Evolutionary conservation across 306 rosid genomes (phyloP), one percentile per base, ranked within the genome.

Genomic region (Fragaria iinumae): DNA sequence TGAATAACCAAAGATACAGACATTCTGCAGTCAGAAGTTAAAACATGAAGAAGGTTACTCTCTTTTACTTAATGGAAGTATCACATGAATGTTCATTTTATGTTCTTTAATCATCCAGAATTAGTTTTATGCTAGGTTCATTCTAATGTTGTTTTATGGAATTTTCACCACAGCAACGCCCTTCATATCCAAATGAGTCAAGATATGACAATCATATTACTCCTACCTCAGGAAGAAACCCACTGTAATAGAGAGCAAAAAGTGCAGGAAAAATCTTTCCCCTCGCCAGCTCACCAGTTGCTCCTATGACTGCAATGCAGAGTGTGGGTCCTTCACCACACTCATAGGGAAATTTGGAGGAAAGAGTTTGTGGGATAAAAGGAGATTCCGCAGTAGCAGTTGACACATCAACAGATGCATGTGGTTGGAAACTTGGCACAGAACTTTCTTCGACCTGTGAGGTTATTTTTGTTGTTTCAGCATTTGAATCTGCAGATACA

Each of bases 211-310:
- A 38, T 62, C 52, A 62, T 57, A 13, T 8, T 38, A 38, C 4
- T 36, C 76, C 75, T 83, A 94, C 98, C 94, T 94, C 90, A 50
- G 96, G 98, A 79, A 93, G 96, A 86, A 87, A 93, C 73, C 98
- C 97, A 74, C 90, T 91, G 76, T 89, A 89, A 84, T 89, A 93
- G 77, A 93, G 84, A 69, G 98, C 97, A 87, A 93, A 93, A 73
- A 93, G 73, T 53, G 98, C 98, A 6, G 97, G 97, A 78, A 93
- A 93, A 81, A 93, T 83, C 87, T 93, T 93, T 70, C 89, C 72
- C 88, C 84, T 90, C 4, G 98, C 98, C 64, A 93, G 88, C 81
- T 90, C 97, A 77, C 98, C 98, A 38, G 98, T 91, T 71, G 97
- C 97, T 87, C 97, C 97, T 47, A 93, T 84, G 77, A 93, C 96